A percentile compares a stretch with the other conserved stretches of the same genome.
Conservation (phyloP, 2,329 filamentous ascomycete species). For the Pyrenophora seminiperda region DNA sequence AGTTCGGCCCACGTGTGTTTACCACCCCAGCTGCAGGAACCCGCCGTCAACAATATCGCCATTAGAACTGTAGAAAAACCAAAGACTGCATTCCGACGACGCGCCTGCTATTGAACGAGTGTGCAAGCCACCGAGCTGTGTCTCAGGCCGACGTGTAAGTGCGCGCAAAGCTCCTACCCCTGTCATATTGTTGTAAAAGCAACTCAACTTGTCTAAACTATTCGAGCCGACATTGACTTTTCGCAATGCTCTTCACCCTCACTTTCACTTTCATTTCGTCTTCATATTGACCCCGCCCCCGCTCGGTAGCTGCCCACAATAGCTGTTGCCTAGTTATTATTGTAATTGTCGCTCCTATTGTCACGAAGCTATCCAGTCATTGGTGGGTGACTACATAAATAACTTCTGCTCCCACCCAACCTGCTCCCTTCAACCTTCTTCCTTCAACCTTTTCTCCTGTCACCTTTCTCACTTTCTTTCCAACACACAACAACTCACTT, state of each 20-base stretch:
- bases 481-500: conserved; percentile 7
- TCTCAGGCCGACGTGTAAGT: conserved; percentile 17
- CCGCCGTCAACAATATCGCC: conserved; percentile 17
- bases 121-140: not conserved
- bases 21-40: conserved; percentile 19
- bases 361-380: not conserved
- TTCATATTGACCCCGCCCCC: conserved; percentile 8
- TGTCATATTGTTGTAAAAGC: conserved; percentile 9
- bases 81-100: conserved; percentile 10
- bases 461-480: not conserved
- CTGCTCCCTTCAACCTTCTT: not conserved
- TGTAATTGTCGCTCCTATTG: conserved; percentile 14
- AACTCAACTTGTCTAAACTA: conserved; percentile 9
- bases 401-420: not conserved
- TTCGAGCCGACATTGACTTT: conserved; percentile 5
- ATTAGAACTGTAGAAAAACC: conserved; percentile 13
- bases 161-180: conserved; percentile 8
- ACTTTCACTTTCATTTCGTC: conserved; percentile 7
- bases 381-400: conserved; percentile 1
- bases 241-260: conserved; percentile 9
- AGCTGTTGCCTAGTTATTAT: not conserved
- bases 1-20: conserved; percentile 32
- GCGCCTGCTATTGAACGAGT: not conserved
- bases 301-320: not conserved
- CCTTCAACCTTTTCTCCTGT: too few species aligned